phyloP scores from a whole-genome alignment of 2,329 filamentous ascomycete genomes.

The Aspergillus brasiliensis region DNA sequence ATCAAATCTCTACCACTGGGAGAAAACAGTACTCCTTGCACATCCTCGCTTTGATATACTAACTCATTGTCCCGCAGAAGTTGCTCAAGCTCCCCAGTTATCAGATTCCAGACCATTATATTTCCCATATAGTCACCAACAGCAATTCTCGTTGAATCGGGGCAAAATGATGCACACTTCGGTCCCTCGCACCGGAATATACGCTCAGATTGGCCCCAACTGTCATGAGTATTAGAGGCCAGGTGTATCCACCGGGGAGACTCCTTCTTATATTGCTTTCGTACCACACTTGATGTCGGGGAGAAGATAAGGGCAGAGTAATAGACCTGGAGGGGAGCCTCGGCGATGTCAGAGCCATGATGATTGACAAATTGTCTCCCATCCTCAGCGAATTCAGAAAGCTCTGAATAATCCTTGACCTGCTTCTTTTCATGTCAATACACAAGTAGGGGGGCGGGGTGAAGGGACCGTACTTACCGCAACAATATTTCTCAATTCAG shows the following conservation, averaged over 20 bases:
- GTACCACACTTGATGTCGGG: background rate
- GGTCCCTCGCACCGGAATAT: no score
- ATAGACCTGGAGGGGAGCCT: background rate
- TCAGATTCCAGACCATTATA: no score
- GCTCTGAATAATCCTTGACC: background rate
- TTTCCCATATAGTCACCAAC: no score
- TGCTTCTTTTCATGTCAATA: background rate
- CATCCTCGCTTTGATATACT: fast-evolving
- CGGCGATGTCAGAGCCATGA: background rate
- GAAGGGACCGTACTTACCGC: background rate
- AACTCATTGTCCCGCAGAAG: no score
- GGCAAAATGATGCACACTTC: no score
- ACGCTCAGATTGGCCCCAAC: no score
- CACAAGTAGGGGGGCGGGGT: background rate
- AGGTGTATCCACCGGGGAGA: background rate
- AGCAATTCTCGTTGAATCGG: no score
- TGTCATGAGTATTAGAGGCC: no score
- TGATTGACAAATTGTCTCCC: background rate
- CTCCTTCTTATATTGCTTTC: background rate
- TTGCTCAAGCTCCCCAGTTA: no score
- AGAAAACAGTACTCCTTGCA: no score
- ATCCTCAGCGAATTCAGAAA: background rate
- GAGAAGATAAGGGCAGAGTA: background rate
- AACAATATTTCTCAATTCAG: background rate
- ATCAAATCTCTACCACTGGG: no score